Conservation (phyloP, 2,329 filamentous ascomycete species). For the Neonectria punicea region DNA sequence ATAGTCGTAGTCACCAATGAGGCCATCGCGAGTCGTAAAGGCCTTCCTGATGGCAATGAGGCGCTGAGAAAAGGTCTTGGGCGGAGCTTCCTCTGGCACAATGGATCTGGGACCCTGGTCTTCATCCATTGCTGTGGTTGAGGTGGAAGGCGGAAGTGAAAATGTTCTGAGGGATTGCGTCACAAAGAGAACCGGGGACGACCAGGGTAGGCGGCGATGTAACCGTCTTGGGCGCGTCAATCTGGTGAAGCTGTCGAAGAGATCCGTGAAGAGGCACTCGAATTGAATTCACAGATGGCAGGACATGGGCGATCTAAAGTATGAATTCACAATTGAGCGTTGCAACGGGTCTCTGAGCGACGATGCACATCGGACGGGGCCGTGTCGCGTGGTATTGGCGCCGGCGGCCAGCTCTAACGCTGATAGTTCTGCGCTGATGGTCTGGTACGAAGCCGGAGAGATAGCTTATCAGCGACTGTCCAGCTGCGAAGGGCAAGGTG, state of each 20-base stretch:
- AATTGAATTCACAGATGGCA: neutral
- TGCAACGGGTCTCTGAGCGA: conserved; percentile 12
- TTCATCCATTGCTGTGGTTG: conserved; percentile 60
- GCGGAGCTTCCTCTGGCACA: conserved; percentile 51
- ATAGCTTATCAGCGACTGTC: conserved; percentile 42
- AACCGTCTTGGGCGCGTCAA: neutral
- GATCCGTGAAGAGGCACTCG: conserved; percentile 2
- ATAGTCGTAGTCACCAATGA: conserved; percentile 91
- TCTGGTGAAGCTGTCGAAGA: neutral
- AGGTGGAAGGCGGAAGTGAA: conserved; percentile 6
- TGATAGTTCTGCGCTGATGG: conserved; percentile 33
- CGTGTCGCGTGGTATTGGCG: conserved; percentile 35
- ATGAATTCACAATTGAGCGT: conserved; percentile 25
- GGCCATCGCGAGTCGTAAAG: conserved; percentile 72
- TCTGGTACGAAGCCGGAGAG: conserved; percentile 30
- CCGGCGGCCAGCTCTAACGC: conserved; percentile 31
- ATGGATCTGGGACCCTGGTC: conserved; percentile 64
- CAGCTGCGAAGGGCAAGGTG: conserved; percentile 26
- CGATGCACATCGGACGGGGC: conserved; percentile 22
- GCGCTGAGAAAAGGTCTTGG: conserved; percentile 44
- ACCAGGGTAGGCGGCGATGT: conserved; percentile 9
- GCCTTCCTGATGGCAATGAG: conserved; percentile 47
- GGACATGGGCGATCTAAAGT: conserved; percentile 23
- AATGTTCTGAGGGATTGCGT: conserved; percentile 18
- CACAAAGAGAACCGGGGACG: neutral